phyloP scores from a whole-genome alignment of 768 basidiomycete species.

The Rickenella mellea region DNA sequence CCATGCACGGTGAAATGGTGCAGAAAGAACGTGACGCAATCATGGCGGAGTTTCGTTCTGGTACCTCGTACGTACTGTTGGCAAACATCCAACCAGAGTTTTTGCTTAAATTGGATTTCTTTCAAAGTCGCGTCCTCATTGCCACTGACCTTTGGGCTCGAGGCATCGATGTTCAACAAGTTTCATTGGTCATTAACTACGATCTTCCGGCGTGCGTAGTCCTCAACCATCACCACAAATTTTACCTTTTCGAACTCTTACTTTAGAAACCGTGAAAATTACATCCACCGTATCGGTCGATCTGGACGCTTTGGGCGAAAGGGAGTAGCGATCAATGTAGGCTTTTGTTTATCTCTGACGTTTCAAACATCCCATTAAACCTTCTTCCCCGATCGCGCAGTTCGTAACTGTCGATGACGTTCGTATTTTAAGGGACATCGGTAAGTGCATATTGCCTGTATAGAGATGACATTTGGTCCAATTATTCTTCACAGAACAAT shows the following conservation, averaged over 20 bases:
- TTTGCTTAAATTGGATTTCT: constrained; percentile 7
- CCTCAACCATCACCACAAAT: constrained; percentile 5
- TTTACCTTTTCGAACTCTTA: constrained; percentile 5
- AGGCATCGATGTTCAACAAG: constrained; percentile 97
- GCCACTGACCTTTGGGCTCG: constrained; percentile 97
- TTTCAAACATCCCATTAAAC: constrained; percentile 1
- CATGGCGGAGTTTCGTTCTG: constrained; percentile 93
- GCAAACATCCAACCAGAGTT: constrained; percentile 4
- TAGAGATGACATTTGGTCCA: not conserved
- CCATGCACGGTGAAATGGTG: constrained; percentile 94
- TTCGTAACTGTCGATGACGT: constrained; percentile 94
- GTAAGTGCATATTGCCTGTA: constrained; percentile 32
- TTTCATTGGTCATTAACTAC: constrained; percentile 95
- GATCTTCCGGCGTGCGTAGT: constrained; percentile 82
- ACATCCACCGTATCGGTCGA: constrained; percentile 98
- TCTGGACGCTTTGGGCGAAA: constrained; percentile 98
- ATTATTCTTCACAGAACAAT: constrained; percentile 57
- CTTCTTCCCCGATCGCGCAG: constrained; percentile 39
- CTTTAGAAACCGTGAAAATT: constrained; percentile 89
- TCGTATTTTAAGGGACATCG: constrained; percentile 93
- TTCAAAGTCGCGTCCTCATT: constrained; percentile 78
- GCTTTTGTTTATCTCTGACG: not conserved
- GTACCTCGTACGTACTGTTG: constrained; percentile 62
- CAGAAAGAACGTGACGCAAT: constrained; percentile 94
- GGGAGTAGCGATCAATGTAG: constrained; percentile 97